Base-by-base conservation (phyloP, 352 stramenopile genomes). In the Phytophthora constricta region DNA sequence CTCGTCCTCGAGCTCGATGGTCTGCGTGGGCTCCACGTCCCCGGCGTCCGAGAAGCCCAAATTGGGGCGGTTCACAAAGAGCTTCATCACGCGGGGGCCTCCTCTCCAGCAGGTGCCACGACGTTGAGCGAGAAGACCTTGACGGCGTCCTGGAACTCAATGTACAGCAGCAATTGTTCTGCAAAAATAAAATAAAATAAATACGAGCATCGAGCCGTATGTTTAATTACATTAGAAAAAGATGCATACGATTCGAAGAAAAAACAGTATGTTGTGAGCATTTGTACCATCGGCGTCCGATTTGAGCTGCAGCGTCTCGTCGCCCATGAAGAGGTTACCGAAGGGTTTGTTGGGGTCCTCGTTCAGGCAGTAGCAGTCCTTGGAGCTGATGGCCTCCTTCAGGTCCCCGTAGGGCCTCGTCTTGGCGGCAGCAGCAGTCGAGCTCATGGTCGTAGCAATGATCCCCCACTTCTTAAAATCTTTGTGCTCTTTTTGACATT, bases 151-250 rank as follows among this genome's bases (percentile, higher is more conserved):
- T 94, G 85, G 76, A 94, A 94, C 65, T 91, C 84, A 37, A 94
- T 76, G 65, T 94, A 87, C 37, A 94, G 67, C 53, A 94, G 82
- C 56, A 94, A 53, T 79, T 94, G 84, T 70, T 94, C 86, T 94
- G 54, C 4, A 0, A 23, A 63, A 26, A 46, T 22, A 19, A 56
- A 27, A n/a, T n/a, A n/a, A n/a, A n/a, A n/a, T n/a, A n/a, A n/a
- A n/a, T n/a, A n/a, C n/a, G n/a, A n/a, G n/a, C n/a, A n/a, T n/a
- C n/a, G n/a, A n/a, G n/a, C n/a, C n/a, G n/a, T n/a, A n/a, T n/a
- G n/a, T n/a, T n/a, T n/a, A n/a, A n/a, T n/a, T n/a, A n/a, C n/a
- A n/a, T n/a, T n/a, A n/a, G n/a, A n/a, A n/a, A n/a, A n/a, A n/a
- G n/a, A n/a, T n/a, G n/a, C n/a, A n/a, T n/a, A n/a, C n/a, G n/a